Conservation (phyloP, 768 basidiomycete species). For the Vararia minispora region DNA sequence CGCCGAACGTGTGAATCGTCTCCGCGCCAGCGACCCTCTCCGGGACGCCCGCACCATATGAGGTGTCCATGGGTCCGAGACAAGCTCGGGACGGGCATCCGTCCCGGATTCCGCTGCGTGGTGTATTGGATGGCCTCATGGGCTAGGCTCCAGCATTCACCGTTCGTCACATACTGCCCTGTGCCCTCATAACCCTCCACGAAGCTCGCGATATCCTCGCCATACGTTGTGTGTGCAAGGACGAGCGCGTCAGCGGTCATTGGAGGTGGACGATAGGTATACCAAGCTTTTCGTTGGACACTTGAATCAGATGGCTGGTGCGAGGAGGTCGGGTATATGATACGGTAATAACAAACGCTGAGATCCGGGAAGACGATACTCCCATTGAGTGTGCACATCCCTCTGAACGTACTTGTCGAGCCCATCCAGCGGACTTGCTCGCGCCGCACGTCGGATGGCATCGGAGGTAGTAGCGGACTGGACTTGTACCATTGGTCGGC, state of each 20-base stretch:
- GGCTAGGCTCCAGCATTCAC: conserved; percentile 52
- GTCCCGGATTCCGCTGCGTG: conserved; percentile 28
- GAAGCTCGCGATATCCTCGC: conserved; percentile 35
- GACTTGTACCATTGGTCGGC: conserved; percentile 35
- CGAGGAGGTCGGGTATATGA: conserved; percentile 24
- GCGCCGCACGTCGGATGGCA: conserved; percentile 16
- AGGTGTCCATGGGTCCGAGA: conserved; percentile 45
- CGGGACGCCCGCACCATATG: conserved; percentile 31
- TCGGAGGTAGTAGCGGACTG: conserved; percentile 22
- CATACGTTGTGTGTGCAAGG: conserved; percentile 36
- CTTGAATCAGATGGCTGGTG: conserved; percentile 10
- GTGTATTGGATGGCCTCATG: conserved; percentile 35
- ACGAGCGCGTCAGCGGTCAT: conserved; percentile 25
- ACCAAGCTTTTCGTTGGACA: conserved; percentile 26
- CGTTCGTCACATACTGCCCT: conserved; percentile 34
- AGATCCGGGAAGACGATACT: conserved; percentile 38
- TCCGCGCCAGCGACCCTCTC: conserved; percentile 35
- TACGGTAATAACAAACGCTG: conserved; percentile 36
- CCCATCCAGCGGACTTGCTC: conserved; percentile 19
- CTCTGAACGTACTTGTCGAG: conserved; percentile 21
- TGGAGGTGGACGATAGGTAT: conserved; percentile 28
- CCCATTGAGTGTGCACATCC: conserved; percentile 22
- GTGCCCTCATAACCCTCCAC: conserved; percentile 33
- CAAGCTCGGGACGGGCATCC: conserved; percentile 35
- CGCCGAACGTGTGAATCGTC: conserved; percentile 39